Base-by-base conservation (phyloP, 1,284 basidiomycete genomes). In the Rhodotorula sp. region DNA sequence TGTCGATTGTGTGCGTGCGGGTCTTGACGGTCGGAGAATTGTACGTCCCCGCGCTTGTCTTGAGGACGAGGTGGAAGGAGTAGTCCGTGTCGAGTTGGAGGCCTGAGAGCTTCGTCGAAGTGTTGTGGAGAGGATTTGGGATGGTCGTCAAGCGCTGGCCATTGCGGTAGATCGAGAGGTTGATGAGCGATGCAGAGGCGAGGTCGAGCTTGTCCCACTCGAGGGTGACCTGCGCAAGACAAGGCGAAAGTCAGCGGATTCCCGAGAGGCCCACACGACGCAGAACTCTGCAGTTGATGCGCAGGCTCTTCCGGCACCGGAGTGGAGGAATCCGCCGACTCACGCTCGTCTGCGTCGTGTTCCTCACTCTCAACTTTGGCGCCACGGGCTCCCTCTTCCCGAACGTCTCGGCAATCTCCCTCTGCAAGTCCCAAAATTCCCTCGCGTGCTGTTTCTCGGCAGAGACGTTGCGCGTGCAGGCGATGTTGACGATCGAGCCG, bases 401-500 rank as follows among this genome's bases (percentile, higher is more conserved):
- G 80, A 88, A 96, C 40, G 85, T 85, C 15, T 87, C 82, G 34
- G 93, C 78, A 64, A 97, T 94, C 24, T 87, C 84, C 37, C 86
- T 83, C 80, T 97, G 94, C 53, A 97, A 83, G 3, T 84, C 80
- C 88, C 87, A 89, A 79, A 97, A 96, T 30, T 90, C 88, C 6
- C 83, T 80, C 73, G 91, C 88, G 68, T 92, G 69, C 86, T 73
- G 85, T 76, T 88, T 86, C 80, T 97, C 94, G 72, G 94, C 92
- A 0, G 83, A 79, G 40, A 87, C 80, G 79, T 97, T 95, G 71
- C 92, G 87, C 73, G 91, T 86, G 22, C 96, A 91, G 9, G 92
- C 88, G 79, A 97, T 97, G 78, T 93, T 95, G 75, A 97, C 91
- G 75, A 97, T 96, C n/a, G 92, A 95, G 15, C 94, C 94, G 0